Conservation (phyloP, 139 green algal genomes). For the Volvox reticuliferus region DNA sequence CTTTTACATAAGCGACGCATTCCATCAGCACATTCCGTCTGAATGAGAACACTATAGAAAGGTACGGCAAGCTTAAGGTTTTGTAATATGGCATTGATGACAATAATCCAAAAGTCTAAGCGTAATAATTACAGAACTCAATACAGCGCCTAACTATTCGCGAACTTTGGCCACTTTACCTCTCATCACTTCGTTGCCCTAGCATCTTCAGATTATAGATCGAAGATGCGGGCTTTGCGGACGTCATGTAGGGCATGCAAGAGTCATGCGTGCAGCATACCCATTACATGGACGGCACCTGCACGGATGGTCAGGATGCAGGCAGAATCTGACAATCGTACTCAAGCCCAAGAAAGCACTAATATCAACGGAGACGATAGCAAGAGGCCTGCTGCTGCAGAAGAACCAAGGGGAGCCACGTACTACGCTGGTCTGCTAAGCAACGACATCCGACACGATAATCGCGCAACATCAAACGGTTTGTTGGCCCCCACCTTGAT, state of each 20-base stretch:
- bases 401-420: not conserved
- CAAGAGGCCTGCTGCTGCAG: not conserved
- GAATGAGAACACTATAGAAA: no score
- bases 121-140: no score
- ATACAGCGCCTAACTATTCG: no score
- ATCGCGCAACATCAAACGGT: constrained; percentile 24
- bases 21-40: no score
- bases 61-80: no score
- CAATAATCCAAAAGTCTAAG: no score
- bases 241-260: not conserved
- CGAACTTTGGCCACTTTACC: no score
- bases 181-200: no score
- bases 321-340: not conserved
- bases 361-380: not conserved
- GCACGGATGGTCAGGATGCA: not conserved
- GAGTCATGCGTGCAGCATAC: not conserved
- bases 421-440: constrained; percentile 54
- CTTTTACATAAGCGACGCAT: no score
- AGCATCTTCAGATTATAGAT: no score
- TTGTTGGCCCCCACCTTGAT: not conserved
- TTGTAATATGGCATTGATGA: no score
- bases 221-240: not conserved
- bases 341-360: not conserved
- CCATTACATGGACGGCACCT: not conserved
- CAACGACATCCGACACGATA: constrained; percentile 36